Evolutionary conservation across 257 asterid species (phyloP).

Genomic region (Gentiana dahurica): DNA sequence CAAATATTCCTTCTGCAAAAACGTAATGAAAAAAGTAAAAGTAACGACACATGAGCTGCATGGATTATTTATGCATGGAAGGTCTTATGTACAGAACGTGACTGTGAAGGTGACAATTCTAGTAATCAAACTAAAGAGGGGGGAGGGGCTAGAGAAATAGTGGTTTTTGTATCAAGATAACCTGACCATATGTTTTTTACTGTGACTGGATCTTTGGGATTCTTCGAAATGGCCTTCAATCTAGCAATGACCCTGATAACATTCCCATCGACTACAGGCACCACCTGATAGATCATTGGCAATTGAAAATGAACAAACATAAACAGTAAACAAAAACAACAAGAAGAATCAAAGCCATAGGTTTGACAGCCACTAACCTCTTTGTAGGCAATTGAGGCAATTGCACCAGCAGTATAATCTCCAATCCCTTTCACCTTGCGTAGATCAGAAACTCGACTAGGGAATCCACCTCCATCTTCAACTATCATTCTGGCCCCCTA

Average conservation of each 20-base stretch:
- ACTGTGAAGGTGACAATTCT: neutral
- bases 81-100: no score
- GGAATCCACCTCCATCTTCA: slow-evolving; percentile 70
- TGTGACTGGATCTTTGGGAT: slow-evolving; percentile 59
- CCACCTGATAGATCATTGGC: slow-evolving; percentile 41
- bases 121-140: no score
- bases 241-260: slow-evolving; percentile 83
- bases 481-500: slow-evolving; percentile 94
- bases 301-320: slow-evolving; percentile 8
- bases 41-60: no score
- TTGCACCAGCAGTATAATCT: slow-evolving; percentile 94
- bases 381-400: slow-evolving; percentile 85
- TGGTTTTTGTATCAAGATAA: slow-evolving; percentile 6
- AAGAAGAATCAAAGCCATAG: slow-evolving; percentile 1
- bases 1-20: no score
- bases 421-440: slow-evolving; percentile 79
- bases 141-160: no score
- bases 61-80: no score
- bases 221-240: slow-evolving; percentile 75
- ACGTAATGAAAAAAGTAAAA: no score
- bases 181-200: slow-evolving; percentile 76
- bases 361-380: slow-evolving; percentile 40
- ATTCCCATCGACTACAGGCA: slow-evolving; percentile 96
- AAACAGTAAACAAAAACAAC: slow-evolving; percentile 3
- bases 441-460: slow-evolving; percentile 69